phyloP scores from a whole-genome alignment of 2,329 filamentous ascomycete genomes.

The Periconia sp. region DNA sequence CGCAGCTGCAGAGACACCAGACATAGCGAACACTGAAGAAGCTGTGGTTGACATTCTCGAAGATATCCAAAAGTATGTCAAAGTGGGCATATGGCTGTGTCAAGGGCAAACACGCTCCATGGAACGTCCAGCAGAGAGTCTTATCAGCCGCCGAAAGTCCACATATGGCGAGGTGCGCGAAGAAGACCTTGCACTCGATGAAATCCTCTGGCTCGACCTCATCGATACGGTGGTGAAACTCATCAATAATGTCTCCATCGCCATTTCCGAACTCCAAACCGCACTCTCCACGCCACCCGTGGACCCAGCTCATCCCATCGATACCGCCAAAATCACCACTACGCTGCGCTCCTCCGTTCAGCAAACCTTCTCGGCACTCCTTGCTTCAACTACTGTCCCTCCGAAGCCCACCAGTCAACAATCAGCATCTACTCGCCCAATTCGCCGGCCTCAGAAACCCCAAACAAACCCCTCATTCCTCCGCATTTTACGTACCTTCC shows the following conservation, averaged over 20 bases:
- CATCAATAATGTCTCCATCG: constrained; percentile 52
- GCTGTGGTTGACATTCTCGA: constrained; percentile 76
- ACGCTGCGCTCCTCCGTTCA: constrained; percentile 83
- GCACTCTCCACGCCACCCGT: constrained; percentile 30
- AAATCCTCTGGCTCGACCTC: constrained; percentile 70
- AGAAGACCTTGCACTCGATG: constrained; percentile 65
- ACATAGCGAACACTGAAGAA: constrained; percentile 65
- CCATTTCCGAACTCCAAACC: constrained; percentile 53
- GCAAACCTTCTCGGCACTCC: constrained; percentile 84
- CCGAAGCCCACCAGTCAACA: constrained; percentile 31
- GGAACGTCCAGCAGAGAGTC: constrained; percentile 41
- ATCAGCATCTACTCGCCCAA: constrained; percentile 26
- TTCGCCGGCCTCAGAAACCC: constrained; percentile 33
- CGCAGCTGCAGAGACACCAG: constrained; percentile 63
- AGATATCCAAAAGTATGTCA: constrained; percentile 84
- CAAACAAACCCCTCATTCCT: constrained; percentile 77
- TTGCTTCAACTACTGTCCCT: constrained; percentile 67
- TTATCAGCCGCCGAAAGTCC: constrained; percentile 47
- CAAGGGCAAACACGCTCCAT: constrained; percentile 76
- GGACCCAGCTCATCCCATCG: constrained; percentile 44
- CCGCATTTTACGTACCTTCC: constrained; percentile 85
- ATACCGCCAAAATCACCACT: constrained; percentile 67
- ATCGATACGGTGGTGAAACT: constrained; percentile 66
- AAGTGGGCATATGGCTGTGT: constrained; percentile 95
- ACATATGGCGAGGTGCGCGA: constrained; percentile 55